Percentiles rank a stretch among this genome's conserved stretches.
These are phyloP conservation scores for Auriscalpium microsporum DNA, from an alignment of 768 basidiomycete species.

Conservation along the genomic window DNA sequence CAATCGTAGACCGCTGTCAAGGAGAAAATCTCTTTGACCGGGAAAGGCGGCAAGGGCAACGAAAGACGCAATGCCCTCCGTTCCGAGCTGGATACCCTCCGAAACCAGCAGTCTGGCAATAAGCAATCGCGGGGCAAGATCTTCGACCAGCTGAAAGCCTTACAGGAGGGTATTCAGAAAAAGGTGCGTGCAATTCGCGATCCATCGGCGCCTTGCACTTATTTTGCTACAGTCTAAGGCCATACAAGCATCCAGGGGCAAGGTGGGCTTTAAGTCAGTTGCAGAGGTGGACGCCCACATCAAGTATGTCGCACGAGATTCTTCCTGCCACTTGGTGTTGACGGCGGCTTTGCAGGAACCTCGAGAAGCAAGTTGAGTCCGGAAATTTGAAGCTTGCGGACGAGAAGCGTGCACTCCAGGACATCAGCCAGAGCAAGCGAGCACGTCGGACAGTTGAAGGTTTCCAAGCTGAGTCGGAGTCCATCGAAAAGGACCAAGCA, in stretches of 20 bases:
- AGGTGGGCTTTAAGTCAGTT: conserved; percentile 70
- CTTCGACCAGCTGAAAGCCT: conserved; percentile 66
- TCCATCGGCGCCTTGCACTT: neutral
- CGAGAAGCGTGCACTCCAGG: conserved; percentile 90
- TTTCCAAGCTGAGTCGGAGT: conserved; percentile 70
- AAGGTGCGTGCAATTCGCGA: conserved; percentile 43
- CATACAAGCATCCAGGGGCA: conserved; percentile 71
- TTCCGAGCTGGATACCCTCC: conserved; percentile 73
- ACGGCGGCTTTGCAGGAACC: conserved; percentile 38
- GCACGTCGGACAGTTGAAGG: conserved; percentile 67
- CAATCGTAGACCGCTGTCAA: conserved; percentile 50
- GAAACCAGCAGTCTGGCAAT: conserved; percentile 67
- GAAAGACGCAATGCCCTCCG: conserved; percentile 68
- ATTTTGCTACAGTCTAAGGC: conserved; percentile 63
- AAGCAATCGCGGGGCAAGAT: conserved; percentile 66
- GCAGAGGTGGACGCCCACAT: conserved; percentile 84
- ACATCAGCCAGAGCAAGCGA: conserved; percentile 70
- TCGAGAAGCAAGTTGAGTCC: conserved; percentile 89
- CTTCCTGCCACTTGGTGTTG: conserved; percentile 7
- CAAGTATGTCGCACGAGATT: conserved; percentile 43
- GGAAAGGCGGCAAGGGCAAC: conserved; percentile 53
- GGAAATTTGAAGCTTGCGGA: conserved; percentile 88
- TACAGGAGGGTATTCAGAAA: conserved; percentile 73
- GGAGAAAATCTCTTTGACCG: conserved; percentile 63
- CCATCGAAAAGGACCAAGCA: conserved; percentile 72